These are phyloP conservation scores for Kitagawia praeruptora DNA, from an alignment of 129 eudicot genomes.

Conservation along the genomic window DNA sequence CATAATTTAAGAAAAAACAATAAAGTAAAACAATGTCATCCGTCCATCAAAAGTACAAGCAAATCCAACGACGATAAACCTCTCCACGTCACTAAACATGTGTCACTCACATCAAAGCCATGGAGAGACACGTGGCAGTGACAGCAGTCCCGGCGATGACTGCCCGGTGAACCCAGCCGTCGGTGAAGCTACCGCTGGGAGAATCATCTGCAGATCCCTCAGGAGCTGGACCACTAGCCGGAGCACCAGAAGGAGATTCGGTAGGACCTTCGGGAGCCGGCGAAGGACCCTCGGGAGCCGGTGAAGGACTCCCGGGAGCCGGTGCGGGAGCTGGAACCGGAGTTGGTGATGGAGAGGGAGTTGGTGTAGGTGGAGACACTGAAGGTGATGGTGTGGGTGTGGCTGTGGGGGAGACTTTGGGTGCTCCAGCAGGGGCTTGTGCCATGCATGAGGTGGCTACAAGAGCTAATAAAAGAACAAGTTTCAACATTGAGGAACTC, in stretches of 20 bases:
- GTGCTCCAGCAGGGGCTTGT: slow-evolving; percentile 61
- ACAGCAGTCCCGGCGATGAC: slow-evolving; percentile 39
- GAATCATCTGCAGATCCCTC: slow-evolving; percentile 15
- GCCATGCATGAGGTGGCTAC: slow-evolving; percentile 55
- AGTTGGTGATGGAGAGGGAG: slow-evolving; percentile 31
- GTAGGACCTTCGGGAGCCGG: neutral
- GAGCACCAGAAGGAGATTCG: slow-evolving; percentile 15
- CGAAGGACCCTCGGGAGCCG: neutral
- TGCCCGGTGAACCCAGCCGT: slow-evolving; percentile 34
- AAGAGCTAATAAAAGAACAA: slow-evolving; percentile 38
- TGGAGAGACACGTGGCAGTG: slow-evolving; percentile 37
- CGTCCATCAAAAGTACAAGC: neutral
- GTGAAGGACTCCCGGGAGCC: slow-evolving; percentile 8
- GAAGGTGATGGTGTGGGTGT: slow-evolving; percentile 40
- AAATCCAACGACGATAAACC: neutral
- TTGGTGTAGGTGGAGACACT: slow-evolving; percentile 10
- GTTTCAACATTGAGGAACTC: slow-evolving; percentile 28
- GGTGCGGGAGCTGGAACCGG: slow-evolving; percentile 38
- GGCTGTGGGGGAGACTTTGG: slow-evolving; percentile 52
- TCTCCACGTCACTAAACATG: neutral
- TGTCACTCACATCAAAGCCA: slow-evolving; percentile 34
- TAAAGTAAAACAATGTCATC: slow-evolving; percentile 8
- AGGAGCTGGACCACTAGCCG: slow-evolving; percentile 19
- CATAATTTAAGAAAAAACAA: neutral
- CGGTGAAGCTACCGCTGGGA: slow-evolving; percentile 34